phyloP scores from a whole-genome alignment of 768 basidiomycete species.

The Agrocybe pediades region DNA sequence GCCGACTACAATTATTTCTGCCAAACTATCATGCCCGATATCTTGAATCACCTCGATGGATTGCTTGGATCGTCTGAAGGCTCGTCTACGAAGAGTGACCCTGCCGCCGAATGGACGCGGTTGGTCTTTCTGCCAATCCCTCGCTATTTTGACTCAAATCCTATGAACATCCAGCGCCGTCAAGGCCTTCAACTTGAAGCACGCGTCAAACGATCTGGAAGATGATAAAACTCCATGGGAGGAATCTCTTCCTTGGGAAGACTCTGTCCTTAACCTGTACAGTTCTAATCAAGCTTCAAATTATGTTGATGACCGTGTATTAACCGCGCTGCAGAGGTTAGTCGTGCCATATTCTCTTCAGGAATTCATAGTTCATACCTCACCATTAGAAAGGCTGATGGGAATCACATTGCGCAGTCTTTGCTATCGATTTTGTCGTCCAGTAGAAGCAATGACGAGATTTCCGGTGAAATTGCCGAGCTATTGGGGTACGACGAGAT shows the following conservation, averaged over 20 bases:
- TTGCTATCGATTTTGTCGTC: slow-evolving; percentile 44
- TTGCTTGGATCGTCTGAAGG: slow-evolving; percentile 15
- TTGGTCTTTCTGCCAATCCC: neutral
- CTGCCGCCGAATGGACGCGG: slow-evolving; percentile 15
- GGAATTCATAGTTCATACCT: neutral
- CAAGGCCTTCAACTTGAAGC: neutral
- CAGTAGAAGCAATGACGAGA: slow-evolving; percentile 59
- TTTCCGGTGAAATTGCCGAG: slow-evolving; percentile 79
- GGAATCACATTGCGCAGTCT: slow-evolving; percentile 10
- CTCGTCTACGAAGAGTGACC: slow-evolving; percentile 1
- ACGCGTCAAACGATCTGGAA: neutral
- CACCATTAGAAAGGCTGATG: slow-evolving; percentile 11
- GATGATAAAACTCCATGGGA: slow-evolving; percentile 10
- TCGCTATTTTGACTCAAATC: neutral
- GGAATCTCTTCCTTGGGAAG: slow-evolving; percentile 8
- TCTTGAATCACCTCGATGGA: slow-evolving; percentile 15
- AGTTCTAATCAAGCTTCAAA: neutral
- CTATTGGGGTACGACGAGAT: slow-evolving; percentile 84
- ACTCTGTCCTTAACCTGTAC: slow-evolving; percentile 15
- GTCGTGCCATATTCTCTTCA: neutral
- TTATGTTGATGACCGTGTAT: neutral
- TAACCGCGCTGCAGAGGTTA: slow-evolving; percentile 13
- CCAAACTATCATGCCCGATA: slow-evolving; percentile 6
- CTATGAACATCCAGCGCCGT: neutral
- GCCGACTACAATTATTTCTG: neutral